Evolutionary conservation across 2,329 filamentous ascomycete genomes (phyloP).

Genomic region (Xylaria digitata): DNA sequence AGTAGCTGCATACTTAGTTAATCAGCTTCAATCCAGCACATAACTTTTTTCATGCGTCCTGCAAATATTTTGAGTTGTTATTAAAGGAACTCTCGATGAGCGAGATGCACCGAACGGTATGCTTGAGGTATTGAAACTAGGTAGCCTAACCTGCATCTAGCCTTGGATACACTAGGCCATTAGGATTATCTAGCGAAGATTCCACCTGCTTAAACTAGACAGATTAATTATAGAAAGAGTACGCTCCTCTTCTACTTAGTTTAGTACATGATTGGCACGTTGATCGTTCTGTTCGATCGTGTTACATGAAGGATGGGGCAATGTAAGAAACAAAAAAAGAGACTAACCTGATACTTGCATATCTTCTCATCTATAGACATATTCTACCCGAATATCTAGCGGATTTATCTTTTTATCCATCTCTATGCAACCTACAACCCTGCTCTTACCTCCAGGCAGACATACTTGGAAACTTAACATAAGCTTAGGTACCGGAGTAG

Average conservation of each 20-base stretch:
- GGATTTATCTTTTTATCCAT: background rate
- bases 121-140: too few relatives aligned
- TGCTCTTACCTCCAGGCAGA: background rate
- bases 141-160: too few relatives aligned
- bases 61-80: too few relatives aligned
- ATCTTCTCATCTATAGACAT: slow-evolving; percentile 3
- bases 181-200: too few relatives aligned
- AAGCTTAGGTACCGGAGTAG: too few relatives aligned
- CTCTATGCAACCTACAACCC: background rate
- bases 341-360: background rate
- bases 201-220: too few relatives aligned
- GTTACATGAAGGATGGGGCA: background rate
- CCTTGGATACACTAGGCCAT: too few relatives aligned
- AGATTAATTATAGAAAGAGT: too few relatives aligned
- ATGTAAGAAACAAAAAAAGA: background rate
- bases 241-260: too few relatives aligned
- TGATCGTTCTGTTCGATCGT: background rate
- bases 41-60: background rate
- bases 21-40: background rate
- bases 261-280: too few relatives aligned
- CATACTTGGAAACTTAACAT: background rate
- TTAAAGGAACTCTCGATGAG: too few relatives aligned
- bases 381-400: background rate
- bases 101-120: too few relatives aligned
- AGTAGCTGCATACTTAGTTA: background rate